Evolutionary conservation across 164 flowering plant species (phyloP).

Genomic region (Dillenia suffruticosa): DNA sequence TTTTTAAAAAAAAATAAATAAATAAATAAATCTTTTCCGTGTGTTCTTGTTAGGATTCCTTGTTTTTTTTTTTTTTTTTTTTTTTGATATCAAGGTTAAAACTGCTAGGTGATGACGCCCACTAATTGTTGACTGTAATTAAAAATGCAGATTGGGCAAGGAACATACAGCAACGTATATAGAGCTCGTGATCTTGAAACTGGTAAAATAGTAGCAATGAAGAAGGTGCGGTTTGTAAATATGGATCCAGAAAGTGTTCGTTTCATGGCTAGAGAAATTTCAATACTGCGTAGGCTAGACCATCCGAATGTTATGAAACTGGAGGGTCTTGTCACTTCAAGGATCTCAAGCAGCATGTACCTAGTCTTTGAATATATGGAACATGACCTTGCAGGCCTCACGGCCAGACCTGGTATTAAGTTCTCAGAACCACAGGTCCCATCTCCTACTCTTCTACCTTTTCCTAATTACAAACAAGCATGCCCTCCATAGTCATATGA

Average conservation of each 20-base stretch:
- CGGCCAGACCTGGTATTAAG: constrained; percentile 37
- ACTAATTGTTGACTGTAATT: too few relatives aligned
- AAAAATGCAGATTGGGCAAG: too few relatives aligned
- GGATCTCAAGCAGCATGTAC: constrained; percentile 48
- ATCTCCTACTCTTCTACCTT: not conserved
- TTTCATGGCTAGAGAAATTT: constrained; percentile 57
- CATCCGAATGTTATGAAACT: constrained; percentile 66
- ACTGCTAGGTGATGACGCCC: too few relatives aligned
- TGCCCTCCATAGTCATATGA: too few relatives aligned
- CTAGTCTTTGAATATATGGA: constrained; percentile 17
- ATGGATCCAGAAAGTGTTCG: constrained; percentile 75
- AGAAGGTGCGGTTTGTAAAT: constrained; percentile 55
- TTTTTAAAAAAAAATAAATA: too few relatives aligned
- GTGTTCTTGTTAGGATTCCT: too few relatives aligned
- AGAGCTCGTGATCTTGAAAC: constrained; percentile 31
- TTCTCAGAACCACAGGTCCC: constrained; percentile 58
- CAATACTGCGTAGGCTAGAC: constrained; percentile 45
- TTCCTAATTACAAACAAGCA: not conserved
- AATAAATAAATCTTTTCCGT: too few relatives aligned
- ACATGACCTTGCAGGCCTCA: constrained; percentile 66
- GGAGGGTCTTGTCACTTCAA: constrained; percentile 49
- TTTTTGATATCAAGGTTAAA: too few relatives aligned
- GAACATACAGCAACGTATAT: too few relatives aligned
- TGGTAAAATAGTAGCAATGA: constrained; percentile 57
- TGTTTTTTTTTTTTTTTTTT: too few relatives aligned